These are phyloP conservation scores for Metschnikowia kofuensis DNA, from an alignment of 805 yeast genomes.

Conservation along the genomic window DNA sequence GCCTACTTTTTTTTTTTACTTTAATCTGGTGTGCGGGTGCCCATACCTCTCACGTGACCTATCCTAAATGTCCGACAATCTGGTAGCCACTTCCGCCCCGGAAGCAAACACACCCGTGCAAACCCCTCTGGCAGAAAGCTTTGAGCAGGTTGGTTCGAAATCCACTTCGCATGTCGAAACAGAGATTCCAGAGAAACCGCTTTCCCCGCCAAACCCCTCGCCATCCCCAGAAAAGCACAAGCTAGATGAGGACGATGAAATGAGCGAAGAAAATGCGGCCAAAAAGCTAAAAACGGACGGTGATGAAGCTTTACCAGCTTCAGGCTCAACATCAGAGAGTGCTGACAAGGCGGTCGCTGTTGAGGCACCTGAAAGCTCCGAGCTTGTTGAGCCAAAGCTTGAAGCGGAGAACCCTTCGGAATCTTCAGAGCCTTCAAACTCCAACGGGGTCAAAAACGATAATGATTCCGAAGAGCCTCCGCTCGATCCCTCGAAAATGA, in stretches of 20 bases:
- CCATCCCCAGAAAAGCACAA: slow-evolving; percentile 40
- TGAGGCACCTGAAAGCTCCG: background rate
- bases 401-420: background rate
- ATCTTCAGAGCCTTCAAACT: background rate
- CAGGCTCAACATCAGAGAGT: no score
- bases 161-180: slow-evolving; percentile 10
- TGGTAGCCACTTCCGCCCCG: slow-evolving; percentile 19
- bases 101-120: slow-evolving; percentile 39
- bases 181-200: slow-evolving; percentile 33
- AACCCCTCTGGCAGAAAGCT: slow-evolving; percentile 35
- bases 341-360: no score
- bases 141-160: slow-evolving; percentile 20
- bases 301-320: no score
- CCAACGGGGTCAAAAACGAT: background rate
- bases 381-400: slow-evolving; percentile 1
- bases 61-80: slow-evolving; percentile 26
- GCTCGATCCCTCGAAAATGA: slow-evolving; percentile 8
- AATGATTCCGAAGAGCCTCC: background rate
- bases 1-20: background rate
- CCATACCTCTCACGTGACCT: slow-evolving; percentile 13
- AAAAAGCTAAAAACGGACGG: slow-evolving; percentile 23
- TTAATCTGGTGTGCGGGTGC: slow-evolving; percentile 14
- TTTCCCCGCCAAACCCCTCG: slow-evolving; percentile 45
- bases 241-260: slow-evolving; percentile 26
- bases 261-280: slow-evolving; percentile 10